A percentile compares a stretch with the other conserved stretches of the same genome.
These are phyloP conservation scores for Torulaspora pretoriensis DNA, from an alignment of 1,139 yeast species.

Conservation along the genomic window DNA sequence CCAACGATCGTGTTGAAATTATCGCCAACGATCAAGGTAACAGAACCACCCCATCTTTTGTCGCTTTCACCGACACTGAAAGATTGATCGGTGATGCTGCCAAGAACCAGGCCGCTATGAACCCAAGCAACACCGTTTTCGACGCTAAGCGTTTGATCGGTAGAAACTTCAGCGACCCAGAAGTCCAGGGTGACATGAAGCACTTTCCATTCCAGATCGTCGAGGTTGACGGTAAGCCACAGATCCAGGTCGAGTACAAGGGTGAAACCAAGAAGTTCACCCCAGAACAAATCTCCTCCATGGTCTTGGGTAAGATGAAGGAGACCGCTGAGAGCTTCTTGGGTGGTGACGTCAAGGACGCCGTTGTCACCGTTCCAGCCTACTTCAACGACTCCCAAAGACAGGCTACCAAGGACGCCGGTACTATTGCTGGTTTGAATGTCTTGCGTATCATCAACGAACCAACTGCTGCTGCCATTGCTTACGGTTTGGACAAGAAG, in stretches of 20 bases:
- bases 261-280: conserved; percentile 92
- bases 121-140: conserved; percentile 95
- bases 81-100: conserved; percentile 99
- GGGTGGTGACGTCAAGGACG: conserved; percentile 88
- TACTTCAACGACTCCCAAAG: conserved; percentile 98
- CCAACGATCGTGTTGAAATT: conserved; percentile 87
- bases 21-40: conserved; percentile 99
- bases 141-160: conserved; percentile 99
- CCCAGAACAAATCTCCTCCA: conserved; percentile 95
- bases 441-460: conserved; percentile 96
- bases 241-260: conserved; percentile 90
- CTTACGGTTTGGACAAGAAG: conserved; percentile 95
- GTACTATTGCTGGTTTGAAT: conserved; percentile 96
- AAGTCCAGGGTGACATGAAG: conserved; percentile 94
- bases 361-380: conserved; percentile 97
- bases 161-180: conserved; percentile 84
- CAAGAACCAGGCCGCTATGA: conserved; percentile 98
- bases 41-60: conserved; percentile 99
- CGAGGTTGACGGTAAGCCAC: conserved; percentile 84
- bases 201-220: conserved; percentile 96
- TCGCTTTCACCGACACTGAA: conserved; percentile 96
- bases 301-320: conserved; percentile 97
- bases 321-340: conserved; percentile 96
- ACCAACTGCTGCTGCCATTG: conserved; percentile 99
- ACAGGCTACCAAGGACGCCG: conserved; percentile 99